These are phyloP conservation scores for Fagus crenata DNA, from an alignment of 306 rosid species.

Conservation along the genomic window DNA sequence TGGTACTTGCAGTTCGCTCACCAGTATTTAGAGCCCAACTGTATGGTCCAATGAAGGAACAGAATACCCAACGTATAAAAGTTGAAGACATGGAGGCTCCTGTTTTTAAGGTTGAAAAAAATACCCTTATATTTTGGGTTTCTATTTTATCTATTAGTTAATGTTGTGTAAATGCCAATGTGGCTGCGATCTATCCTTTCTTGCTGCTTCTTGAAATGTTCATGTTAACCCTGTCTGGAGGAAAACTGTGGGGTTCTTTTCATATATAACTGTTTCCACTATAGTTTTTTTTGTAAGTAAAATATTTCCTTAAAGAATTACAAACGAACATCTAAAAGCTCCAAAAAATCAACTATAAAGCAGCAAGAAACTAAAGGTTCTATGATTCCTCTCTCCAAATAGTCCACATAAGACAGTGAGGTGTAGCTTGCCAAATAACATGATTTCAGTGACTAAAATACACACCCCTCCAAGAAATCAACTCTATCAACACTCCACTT, in stretches of 20 bases:
- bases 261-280: neutral
- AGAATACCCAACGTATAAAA: constrained; percentile 53
- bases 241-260: neutral
- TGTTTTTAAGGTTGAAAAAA: constrained; percentile 65
- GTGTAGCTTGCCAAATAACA: too few species aligned
- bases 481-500: neutral
- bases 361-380: too few species aligned
- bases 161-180: neutral
- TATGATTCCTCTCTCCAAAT: too few species aligned
- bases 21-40: constrained; percentile 91
- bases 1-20: constrained; percentile 81
- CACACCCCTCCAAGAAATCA: too few species aligned
- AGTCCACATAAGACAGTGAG: too few species aligned
- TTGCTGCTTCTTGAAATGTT: too few species aligned
- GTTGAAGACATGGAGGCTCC: constrained; percentile 86
- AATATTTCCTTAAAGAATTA: neutral
- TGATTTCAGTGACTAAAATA: too few species aligned
- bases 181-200: neutral
- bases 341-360: too few species aligned
- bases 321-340: too few species aligned
- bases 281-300: neutral
- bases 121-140: neutral
- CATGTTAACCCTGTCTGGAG: neutral
- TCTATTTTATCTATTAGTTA: neutral
- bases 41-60: constrained; percentile 90